phyloP scores from a whole-genome alignment of 352 stramenopile genomes.

The Globisporangium nodosum region DNA sequence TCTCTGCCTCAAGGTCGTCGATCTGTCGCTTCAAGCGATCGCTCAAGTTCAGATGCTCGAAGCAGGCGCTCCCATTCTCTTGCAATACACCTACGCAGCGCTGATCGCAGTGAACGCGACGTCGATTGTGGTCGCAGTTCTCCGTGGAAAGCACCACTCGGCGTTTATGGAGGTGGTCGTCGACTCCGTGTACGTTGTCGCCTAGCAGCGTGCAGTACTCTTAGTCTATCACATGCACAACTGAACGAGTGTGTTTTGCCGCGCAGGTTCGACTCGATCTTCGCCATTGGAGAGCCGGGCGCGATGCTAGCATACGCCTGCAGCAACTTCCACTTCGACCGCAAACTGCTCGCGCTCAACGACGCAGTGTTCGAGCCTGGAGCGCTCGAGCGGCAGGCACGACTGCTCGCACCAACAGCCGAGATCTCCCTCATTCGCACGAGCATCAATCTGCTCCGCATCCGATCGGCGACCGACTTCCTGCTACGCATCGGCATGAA shows the following conservation, averaged over 20 bases:
- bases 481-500: too few species aligned
- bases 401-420: too few species aligned
- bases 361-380: constrained; percentile 10
- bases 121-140: background rate
- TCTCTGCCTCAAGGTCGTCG: background rate
- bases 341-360: constrained; percentile 11
- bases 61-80: background rate
- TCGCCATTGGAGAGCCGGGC: background rate
- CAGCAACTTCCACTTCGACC: background rate
- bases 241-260: background rate
- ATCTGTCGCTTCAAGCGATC: background rate
- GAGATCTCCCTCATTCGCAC: too few species aligned
- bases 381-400: too few species aligned
- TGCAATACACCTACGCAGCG: background rate
- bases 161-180: background rate
- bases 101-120: background rate
- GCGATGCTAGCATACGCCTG: background rate
- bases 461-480: too few species aligned
- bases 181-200: background rate
- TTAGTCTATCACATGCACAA: background rate
- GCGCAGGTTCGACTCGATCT: background rate
- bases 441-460: too few species aligned
- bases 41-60: background rate
- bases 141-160: background rate
- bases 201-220: too few species aligned